These are phyloP conservation scores for Calonectria hongkongensis DNA, from an alignment of 2,329 filamentous ascomycete species.

Conservation along the genomic window DNA sequence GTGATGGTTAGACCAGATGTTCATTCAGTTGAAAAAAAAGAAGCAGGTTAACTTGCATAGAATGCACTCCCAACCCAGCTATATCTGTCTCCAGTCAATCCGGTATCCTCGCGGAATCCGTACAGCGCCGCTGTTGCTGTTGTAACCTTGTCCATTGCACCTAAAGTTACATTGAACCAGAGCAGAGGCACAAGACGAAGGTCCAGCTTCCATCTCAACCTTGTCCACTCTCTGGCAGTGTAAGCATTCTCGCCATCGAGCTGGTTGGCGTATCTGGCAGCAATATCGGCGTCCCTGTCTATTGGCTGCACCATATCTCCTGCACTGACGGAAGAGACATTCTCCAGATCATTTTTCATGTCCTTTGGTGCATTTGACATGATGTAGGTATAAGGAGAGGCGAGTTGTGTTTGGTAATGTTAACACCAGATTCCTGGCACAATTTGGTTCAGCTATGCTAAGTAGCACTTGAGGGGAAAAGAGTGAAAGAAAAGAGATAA, in stretches of 20 bases:
- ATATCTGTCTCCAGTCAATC: slow-evolving; percentile 51
- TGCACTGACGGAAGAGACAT: background rate
- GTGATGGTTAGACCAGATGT: background rate
- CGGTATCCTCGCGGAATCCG: slow-evolving; percentile 51
- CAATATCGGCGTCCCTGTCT: slow-evolving; percentile 24
- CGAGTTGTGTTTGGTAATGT: too few species aligned
- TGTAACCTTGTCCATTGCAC: slow-evolving; percentile 58
- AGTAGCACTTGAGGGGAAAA: too few species aligned
- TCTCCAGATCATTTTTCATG: slow-evolving; percentile 4
- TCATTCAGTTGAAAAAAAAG: background rate
- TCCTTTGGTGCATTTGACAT: slow-evolving; percentile 25
- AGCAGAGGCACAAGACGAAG: slow-evolving; percentile 49
- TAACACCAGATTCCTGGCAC: too few species aligned
- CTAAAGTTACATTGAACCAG: slow-evolving; percentile 54
- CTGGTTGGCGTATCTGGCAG: slow-evolving; percentile 29
- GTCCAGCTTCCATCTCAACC: slow-evolving; percentile 50
- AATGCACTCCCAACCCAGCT: slow-evolving; percentile 48
- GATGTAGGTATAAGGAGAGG: background rate
- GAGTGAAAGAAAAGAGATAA: too few species aligned
- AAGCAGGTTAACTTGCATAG: slow-evolving; percentile 17
- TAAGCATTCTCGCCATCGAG: slow-evolving; percentile 34
- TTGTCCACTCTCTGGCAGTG: slow-evolving; percentile 38
- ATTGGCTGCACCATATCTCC: background rate
- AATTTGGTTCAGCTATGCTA: too few species aligned
- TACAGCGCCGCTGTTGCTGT: slow-evolving; percentile 56